Evolutionary conservation across 2,329 filamentous ascomycete genomes (phyloP).

Genomic region (Paraphoma chrysanthemicola): DNA sequence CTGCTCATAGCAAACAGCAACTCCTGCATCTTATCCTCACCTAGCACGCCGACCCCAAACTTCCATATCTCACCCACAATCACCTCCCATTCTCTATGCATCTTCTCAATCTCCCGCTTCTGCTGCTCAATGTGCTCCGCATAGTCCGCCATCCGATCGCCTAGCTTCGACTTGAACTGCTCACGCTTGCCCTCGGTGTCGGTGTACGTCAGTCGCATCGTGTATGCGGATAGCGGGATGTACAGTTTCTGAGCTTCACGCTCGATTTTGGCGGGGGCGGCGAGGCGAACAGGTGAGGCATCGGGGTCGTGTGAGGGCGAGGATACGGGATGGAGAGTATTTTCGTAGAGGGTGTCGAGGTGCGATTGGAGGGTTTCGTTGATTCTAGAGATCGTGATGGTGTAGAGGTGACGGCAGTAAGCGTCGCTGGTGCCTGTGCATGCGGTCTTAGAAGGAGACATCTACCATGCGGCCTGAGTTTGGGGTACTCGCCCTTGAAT

Average conservation of each 20-base stretch:
- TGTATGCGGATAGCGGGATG: conserved; percentile 26
- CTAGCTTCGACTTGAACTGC: conserved; percentile 17
- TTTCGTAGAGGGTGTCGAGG: conserved; percentile 15
- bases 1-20: conserved; percentile 21
- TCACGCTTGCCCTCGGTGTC: conserved; percentile 16
- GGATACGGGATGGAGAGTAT: conserved; percentile 16
- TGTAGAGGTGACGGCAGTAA: conserved; percentile 36
- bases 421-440: conserved; percentile 30
- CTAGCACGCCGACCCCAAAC: conserved; percentile 29
- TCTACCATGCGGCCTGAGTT: not conserved
- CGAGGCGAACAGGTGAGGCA: conserved; percentile 19
- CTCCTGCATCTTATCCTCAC: conserved; percentile 24
- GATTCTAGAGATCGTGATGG: conserved; percentile 22
- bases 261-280: conserved; percentile 25
- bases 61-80: conserved; percentile 41
- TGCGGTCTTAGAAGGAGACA: conserved; percentile 10
- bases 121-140: conserved; percentile 22
- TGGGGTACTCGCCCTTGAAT: conserved; percentile 32
- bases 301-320: conserved; percentile 5
- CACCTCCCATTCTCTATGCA: conserved; percentile 36
- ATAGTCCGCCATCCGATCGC: conserved; percentile 28
- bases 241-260: conserved; percentile 23
- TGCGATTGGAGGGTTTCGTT: conserved; percentile 24
- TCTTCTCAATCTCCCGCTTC: conserved; percentile 20
- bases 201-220: conserved; percentile 9